Evolutionary conservation across 1,284 basidiomycete genomes (phyloP).

Genomic region (Phellopilus nigrolimitatus): DNA sequence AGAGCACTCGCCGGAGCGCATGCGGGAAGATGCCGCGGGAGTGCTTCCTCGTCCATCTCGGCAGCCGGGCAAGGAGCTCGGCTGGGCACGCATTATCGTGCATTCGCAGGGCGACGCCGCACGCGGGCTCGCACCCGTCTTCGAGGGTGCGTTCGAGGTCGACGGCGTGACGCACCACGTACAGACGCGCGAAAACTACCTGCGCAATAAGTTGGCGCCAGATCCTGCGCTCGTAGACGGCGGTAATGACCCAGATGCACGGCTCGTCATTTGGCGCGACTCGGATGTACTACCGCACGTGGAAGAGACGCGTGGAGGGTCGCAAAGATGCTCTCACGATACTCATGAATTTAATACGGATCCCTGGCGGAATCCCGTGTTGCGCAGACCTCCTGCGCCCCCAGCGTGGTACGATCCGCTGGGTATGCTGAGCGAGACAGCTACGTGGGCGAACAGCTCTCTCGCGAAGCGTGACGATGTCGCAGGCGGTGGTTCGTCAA

Average conservation of each 20-base stretch:
- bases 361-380: slow-evolving; percentile 49
- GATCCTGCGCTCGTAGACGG: slow-evolving; percentile 41
- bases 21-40: slow-evolving; percentile 57
- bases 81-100: slow-evolving; percentile 70
- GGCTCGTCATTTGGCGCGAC: slow-evolving; percentile 70
- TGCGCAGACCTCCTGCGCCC: slow-evolving; percentile 31
- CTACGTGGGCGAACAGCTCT: slow-evolving; percentile 24
- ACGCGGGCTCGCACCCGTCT: slow-evolving; percentile 47
- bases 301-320: slow-evolving; percentile 33
- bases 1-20: slow-evolving; percentile 43
- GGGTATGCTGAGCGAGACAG: slow-evolving; percentile 29
- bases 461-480: slow-evolving; percentile 52
- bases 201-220: slow-evolving; percentile 50
- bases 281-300: slow-evolving; percentile 53
- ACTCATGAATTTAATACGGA: slow-evolving; percentile 62
- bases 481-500: slow-evolving; percentile 43
- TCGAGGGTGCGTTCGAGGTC: slow-evolving; percentile 74
- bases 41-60: slow-evolving; percentile 35
- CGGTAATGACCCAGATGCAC: slow-evolving; percentile 40
- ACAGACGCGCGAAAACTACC: slow-evolving; percentile 68
- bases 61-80: slow-evolving; percentile 44
- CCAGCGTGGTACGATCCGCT: slow-evolving; percentile 41
- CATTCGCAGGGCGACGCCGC: slow-evolving; percentile 57
- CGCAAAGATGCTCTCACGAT: slow-evolving; percentile 64
- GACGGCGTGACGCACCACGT: slow-evolving; percentile 71